These are phyloP conservation scores for Keqinozyma sinolaborantium DNA, from an alignment of 1,139 yeast genomes.

Conservation along the genomic window DNA sequence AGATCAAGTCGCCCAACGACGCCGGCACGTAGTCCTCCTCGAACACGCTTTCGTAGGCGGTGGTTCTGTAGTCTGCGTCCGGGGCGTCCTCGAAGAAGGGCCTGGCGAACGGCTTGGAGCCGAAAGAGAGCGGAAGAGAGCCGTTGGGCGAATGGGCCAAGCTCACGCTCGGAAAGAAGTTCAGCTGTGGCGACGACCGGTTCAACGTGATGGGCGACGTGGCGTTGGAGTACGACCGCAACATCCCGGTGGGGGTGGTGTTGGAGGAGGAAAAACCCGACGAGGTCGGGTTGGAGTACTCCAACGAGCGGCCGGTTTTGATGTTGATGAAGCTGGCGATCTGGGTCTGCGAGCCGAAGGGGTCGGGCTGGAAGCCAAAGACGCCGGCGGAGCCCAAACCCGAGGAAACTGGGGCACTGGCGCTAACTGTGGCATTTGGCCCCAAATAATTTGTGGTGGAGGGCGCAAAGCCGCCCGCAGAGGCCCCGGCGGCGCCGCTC, in stretches of 20 bases:
- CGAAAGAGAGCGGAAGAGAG: too few species aligned
- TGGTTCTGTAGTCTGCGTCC: background rate
- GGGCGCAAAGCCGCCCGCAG: background rate
- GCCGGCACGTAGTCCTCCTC: slow-evolving; percentile 80
- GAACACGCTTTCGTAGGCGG: slow-evolving; percentile 23
- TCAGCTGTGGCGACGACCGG: slow-evolving; percentile 12
- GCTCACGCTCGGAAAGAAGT: slow-evolving; percentile 8
- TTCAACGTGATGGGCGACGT: slow-evolving; percentile 13
- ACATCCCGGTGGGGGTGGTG: background rate
- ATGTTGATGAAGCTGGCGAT: background rate
- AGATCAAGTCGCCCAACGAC: slow-evolving; percentile 59
- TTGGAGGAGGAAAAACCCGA: background rate
- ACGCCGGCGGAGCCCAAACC: too few species aligned
- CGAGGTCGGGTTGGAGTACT: too few species aligned
- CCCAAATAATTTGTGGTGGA: too few species aligned
- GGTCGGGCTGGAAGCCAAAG: too few species aligned
- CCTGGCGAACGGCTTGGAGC: slow-evolving; percentile 8
- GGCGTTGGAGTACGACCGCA: slow-evolving; percentile 11
- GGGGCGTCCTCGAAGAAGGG: slow-evolving; percentile 8
- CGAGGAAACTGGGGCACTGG: background rate
- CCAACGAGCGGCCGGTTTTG: background rate
- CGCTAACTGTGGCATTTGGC: too few species aligned
- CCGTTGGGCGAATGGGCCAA: slow-evolving; percentile 11
- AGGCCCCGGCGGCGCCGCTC: background rate
- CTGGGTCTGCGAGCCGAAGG: background rate